These are phyloP conservation scores for Theileria annulata DNA, from an alignment of 169 alveolate species.

Conservation along the genomic window DNA sequence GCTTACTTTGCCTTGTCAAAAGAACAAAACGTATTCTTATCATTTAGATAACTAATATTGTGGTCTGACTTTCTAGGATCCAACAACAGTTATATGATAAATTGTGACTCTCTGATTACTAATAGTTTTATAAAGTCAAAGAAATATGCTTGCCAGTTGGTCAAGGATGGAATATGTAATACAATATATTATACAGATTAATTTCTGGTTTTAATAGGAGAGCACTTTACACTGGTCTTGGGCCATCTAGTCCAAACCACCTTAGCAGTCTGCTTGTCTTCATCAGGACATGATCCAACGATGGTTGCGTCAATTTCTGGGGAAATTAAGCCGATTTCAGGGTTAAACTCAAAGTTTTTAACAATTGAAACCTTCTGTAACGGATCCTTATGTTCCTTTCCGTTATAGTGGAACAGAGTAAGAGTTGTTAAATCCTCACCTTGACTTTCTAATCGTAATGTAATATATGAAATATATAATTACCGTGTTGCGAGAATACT, in stretches of 20 bases:
- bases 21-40: not conserved
- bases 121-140: constrained; percentile 14
- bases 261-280: constrained; percentile 22
- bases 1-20: not conserved
- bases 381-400: constrained; percentile 27
- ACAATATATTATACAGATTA: constrained; percentile 34
- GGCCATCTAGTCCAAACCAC: constrained; percentile 63
- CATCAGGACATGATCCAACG: constrained; percentile 22
- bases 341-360: not conserved
- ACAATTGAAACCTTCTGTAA: constrained; percentile 15
- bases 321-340: not conserved
- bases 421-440: not conserved
- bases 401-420: constrained; percentile 56
- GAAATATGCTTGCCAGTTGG: constrained; percentile 47
- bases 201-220: not conserved
- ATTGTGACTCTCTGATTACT: not conserved
- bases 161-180: constrained; percentile 53
- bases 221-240: constrained; percentile 21
- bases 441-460: not conserved
- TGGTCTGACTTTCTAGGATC: constrained; percentile 33
- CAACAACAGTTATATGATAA: constrained; percentile 23
- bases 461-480: not conserved
- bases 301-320: constrained; percentile 30
- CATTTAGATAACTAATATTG: not conserved
- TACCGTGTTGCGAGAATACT: not conserved